Evolutionary conservation across 805 yeast genomes (phyloP).

Genomic region (Clavispora fructus): DNA sequence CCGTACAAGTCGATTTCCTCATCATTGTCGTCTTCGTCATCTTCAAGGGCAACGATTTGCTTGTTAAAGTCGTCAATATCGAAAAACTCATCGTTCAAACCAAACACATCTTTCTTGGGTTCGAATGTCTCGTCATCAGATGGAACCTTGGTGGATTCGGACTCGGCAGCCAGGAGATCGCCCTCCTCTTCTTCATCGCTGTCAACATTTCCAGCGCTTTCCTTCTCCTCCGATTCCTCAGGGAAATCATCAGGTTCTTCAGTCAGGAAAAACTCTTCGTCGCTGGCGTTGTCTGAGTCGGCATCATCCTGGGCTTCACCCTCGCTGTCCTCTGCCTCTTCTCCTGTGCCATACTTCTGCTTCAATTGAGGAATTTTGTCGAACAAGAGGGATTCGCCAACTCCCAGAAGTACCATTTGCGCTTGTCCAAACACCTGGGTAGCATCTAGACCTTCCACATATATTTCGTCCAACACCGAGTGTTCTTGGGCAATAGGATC

Average conservation of each 20-base stretch:
- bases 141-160: constrained; percentile 9
- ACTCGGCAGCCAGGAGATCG: constrained; percentile 14
- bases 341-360: constrained; percentile 20
- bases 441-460: constrained; percentile 82
- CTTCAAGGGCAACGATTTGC: constrained; percentile 64
- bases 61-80: constrained; percentile 79
- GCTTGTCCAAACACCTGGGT: constrained; percentile 93
- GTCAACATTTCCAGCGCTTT: constrained; percentile 4
- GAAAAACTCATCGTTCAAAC: constrained; percentile 79
- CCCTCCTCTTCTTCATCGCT: constrained; percentile 2
- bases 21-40: constrained; percentile 32
- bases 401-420: constrained; percentile 75
- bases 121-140: constrained; percentile 7
- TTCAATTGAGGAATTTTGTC: constrained; percentile 51
- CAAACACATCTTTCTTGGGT: constrained; percentile 46
- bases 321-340: constrained; percentile 2
- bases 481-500: constrained; percentile 52
- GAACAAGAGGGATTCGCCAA: constrained; percentile 57
- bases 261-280: constrained; percentile 8
- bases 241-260: constrained; percentile 18
- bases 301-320: constrained; percentile 14
- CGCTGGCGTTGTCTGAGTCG: constrained; percentile 7
- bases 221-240: constrained; percentile 2
- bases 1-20: constrained; percentile 43
- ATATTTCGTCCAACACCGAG: constrained; percentile 74